A percentile compares a stretch with the other conserved stretches of the same genome.
Evolutionary conservation across 2,329 filamentous ascomycete genomes (phyloP).

Genomic region (Epichloe brachyelytri): DNA sequence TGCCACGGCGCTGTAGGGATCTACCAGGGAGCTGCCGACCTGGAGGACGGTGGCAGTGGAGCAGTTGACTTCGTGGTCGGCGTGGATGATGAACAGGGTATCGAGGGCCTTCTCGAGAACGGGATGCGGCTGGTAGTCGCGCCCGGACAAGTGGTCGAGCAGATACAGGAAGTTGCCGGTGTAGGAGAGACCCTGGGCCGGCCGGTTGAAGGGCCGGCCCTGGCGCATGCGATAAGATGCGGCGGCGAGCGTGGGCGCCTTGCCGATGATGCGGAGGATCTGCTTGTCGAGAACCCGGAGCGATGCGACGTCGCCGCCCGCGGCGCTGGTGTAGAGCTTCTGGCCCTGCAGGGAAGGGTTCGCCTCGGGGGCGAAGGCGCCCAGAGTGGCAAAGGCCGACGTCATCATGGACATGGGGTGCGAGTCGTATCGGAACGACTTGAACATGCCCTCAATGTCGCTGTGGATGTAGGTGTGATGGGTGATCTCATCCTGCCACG

Average conservation of each 20-base stretch:
- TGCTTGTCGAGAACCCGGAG: constrained; percentile 35
- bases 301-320: constrained; percentile 26
- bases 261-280: constrained; percentile 38
- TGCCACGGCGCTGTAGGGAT: constrained; percentile 40
- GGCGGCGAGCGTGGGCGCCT: constrained; percentile 36
- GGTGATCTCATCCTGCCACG: constrained; percentile 35
- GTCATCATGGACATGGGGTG: constrained; percentile 40
- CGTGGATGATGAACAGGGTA: constrained; percentile 40
- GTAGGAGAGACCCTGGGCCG: constrained; percentile 34
- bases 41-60: constrained; percentile 43
- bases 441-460: constrained; percentile 36
- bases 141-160: constrained; percentile 35
- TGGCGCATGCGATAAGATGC: constrained; percentile 39
- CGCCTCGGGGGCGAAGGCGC: constrained; percentile 35
- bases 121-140: constrained; percentile 34
- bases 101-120: constrained; percentile 38
- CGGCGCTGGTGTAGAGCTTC: constrained; percentile 35
- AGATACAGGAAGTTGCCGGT: constrained; percentile 43
- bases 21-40: constrained; percentile 41
- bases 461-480: constrained; percentile 37
- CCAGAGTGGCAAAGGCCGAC: constrained; percentile 34
- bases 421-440: constrained; percentile 37
- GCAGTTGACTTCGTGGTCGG: constrained; percentile 47
- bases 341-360: constrained; percentile 36
- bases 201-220: constrained; percentile 36